Conservation (phyloP, 192 early-diverging fungal genomes). For the Linnemannia elongata region DNA sequence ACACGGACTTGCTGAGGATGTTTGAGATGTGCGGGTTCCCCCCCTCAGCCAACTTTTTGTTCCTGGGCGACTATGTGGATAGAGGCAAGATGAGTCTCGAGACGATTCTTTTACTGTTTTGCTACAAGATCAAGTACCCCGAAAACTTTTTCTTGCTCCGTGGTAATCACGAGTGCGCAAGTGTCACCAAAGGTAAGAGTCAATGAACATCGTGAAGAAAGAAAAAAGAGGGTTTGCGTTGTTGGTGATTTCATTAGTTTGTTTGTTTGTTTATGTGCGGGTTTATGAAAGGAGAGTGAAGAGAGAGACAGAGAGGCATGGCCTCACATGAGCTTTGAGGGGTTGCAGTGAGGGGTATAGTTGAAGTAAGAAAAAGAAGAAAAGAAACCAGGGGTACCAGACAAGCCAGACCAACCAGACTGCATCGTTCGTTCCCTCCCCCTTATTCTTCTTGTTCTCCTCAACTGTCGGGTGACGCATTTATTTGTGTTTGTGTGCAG, state of each 20-base stretch:
- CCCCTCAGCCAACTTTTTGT: slow-evolving; percentile 91
- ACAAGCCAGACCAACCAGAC: not conserved
- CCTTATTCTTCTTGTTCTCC: not conserved
- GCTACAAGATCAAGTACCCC: slow-evolving; percentile 97
- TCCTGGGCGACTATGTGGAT: slow-evolving; percentile 97
- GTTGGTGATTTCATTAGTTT: not conserved
- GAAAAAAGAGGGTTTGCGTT: not conserved
- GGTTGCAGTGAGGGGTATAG: not conserved
- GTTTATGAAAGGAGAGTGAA: not conserved
- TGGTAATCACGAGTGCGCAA: slow-evolving; percentile 97
- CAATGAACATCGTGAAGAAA: not conserved
- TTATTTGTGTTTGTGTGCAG: not conserved
- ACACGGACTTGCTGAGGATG: slow-evolving; percentile 89
- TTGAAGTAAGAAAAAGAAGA: not conserved
- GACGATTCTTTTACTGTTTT: slow-evolving; percentile 92
- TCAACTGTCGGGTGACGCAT: not conserved
- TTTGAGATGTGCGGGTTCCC: slow-evolving; percentile 97
- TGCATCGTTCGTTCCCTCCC: not conserved
- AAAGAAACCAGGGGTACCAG: not conserved
- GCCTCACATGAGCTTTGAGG: not conserved
- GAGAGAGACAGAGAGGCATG: no score
- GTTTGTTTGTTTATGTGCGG: not conserved
- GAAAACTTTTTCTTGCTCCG: slow-evolving; percentile 98
- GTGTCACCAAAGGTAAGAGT: slow-evolving; percentile 83
- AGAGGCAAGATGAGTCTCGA: slow-evolving; percentile 96